Conservation (phyloP, 176 grass and related monocot genomes). For the Otatea glauca region DNA sequence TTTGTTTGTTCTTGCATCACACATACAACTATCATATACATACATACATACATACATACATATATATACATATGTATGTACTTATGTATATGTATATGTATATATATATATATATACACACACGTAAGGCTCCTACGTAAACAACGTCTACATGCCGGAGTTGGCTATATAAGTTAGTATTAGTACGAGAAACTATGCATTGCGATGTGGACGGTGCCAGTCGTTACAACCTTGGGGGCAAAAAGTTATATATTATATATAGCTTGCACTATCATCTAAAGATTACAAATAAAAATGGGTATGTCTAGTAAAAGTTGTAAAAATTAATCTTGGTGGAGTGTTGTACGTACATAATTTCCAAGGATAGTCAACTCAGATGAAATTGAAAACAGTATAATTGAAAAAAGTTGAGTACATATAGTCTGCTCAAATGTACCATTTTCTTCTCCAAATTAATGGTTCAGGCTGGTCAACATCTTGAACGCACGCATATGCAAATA, state of each 20-base stretch:
- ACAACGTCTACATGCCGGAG: background rate
- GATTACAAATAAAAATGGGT: background rate
- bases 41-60: background rate
- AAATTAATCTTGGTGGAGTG: background rate
- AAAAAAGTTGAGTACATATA: no score
- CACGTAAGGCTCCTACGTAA: constrained; percentile 11
- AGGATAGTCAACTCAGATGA: background rate
- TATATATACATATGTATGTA: no score
- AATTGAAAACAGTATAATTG: no score
- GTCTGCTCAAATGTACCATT: background rate
- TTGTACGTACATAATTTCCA: background rate
- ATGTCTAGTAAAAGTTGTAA: background rate
- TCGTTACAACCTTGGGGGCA: no score
- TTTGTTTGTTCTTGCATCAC: constrained; percentile 30
- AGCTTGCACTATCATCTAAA: background rate
- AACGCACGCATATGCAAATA: background rate
- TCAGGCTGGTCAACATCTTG: background rate
- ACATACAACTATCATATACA: background rate
- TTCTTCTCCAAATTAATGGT: background rate
- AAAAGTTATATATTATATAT: no score
- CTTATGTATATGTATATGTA: no score
- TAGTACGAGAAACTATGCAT: no score
- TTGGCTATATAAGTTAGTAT: no score
- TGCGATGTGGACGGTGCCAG: no score
- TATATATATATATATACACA: no score